A percentile compares a stretch with the other conserved stretches of the same genome.
These are phyloP conservation scores for Pyrenophora seminiperda DNA, from an alignment of 2,329 filamentous ascomycete genomes.

Conservation along the genomic window DNA sequence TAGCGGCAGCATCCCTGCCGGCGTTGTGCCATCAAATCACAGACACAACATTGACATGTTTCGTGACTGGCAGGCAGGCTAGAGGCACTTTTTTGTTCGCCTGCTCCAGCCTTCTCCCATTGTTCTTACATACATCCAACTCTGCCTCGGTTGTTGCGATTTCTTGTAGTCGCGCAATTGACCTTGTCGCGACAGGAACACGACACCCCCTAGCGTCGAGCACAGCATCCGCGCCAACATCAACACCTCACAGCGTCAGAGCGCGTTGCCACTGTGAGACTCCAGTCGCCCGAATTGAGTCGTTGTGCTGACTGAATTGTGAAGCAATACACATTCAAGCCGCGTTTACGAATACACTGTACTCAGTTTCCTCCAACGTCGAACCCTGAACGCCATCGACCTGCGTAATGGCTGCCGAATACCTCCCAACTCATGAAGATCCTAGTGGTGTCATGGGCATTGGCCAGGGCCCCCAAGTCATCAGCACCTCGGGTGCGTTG, in stretches of 20 bases:
- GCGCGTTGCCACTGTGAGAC: slow-evolving; percentile 24
- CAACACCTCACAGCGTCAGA: slow-evolving; percentile 11
- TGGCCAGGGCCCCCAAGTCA: slow-evolving; percentile 51
- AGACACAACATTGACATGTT: slow-evolving; percentile 23
- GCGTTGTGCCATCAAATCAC: slow-evolving; percentile 18
- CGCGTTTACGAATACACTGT: slow-evolving; percentile 5
- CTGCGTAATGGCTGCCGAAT: slow-evolving; percentile 7
- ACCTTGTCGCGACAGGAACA: slow-evolving; percentile 2
- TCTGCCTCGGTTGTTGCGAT: neutral
- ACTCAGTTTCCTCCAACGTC: neutral
- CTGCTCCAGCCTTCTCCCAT: slow-evolving; percentile 6
- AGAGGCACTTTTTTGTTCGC: slow-evolving; percentile 8
- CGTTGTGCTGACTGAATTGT: slow-evolving; percentile 17
- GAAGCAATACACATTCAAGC: slow-evolving; percentile 4
- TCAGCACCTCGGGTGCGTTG: slow-evolving; percentile 48
- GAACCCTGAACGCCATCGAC: slow-evolving; percentile 1
- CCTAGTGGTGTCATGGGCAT: slow-evolving; percentile 44
- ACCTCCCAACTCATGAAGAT: slow-evolving; percentile 24
- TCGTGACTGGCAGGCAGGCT: slow-evolving; percentile 9
- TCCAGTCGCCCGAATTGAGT: slow-evolving; percentile 9
- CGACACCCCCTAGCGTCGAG: slow-evolving; percentile 6
- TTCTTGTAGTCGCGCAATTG: slow-evolving; percentile 1
- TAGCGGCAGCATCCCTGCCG: slow-evolving; percentile 24
- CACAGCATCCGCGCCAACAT: slow-evolving; percentile 9
- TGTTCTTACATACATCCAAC: neutral